These are phyloP conservation scores for Polygonum maritimum DNA, from an alignment of 148 eudicot genomes.

Conservation along the genomic window DNA sequence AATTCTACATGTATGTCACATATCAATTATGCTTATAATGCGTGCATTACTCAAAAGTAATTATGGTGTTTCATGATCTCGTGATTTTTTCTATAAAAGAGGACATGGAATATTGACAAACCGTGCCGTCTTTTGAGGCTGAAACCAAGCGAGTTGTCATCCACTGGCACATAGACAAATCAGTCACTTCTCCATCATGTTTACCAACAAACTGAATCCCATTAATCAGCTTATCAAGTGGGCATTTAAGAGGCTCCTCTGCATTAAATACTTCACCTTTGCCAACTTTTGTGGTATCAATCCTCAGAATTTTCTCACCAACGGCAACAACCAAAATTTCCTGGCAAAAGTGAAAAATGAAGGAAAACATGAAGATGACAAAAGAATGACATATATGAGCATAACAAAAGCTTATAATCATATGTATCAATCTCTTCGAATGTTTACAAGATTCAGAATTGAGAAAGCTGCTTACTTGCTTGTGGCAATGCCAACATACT, in stretches of 20 bases:
- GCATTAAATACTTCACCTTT: slow-evolving; percentile 61
- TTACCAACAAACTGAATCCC: slow-evolving; percentile 91
- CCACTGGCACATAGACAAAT: slow-evolving; percentile 99
- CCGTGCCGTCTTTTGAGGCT: slow-evolving; percentile 95
- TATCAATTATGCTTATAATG: not conserved
- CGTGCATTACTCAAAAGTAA: not conserved
- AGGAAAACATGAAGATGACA: not conserved
- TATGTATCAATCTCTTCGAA: not conserved
- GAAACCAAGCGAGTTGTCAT: slow-evolving; percentile 98
- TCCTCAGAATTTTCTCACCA: slow-evolving; percentile 57
- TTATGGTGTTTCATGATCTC: not conserved
- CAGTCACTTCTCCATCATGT: slow-evolving; percentile 94
- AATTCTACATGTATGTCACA: not conserved
- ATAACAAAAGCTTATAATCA: not conserved
- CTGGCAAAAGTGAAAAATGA: slow-evolving; percentile 22
- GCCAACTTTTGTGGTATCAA: slow-evolving; percentile 82
- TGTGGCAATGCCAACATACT: slow-evolving; percentile 99
- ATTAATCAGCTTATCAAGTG: slow-evolving; percentile 66
- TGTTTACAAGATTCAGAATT: not conserved
- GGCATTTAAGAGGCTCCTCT: slow-evolving; percentile 72
- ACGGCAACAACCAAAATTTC: slow-evolving; percentile 90
- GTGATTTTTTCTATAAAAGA: not conserved
- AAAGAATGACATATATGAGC: not conserved
- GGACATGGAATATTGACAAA: slow-evolving; percentile 23
- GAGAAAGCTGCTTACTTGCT: slow-evolving; percentile 47